These are phyloP conservation scores for Phragmites australis DNA, from an alignment of 176 grass and related monocot genomes.

Conservation along the genomic window DNA sequence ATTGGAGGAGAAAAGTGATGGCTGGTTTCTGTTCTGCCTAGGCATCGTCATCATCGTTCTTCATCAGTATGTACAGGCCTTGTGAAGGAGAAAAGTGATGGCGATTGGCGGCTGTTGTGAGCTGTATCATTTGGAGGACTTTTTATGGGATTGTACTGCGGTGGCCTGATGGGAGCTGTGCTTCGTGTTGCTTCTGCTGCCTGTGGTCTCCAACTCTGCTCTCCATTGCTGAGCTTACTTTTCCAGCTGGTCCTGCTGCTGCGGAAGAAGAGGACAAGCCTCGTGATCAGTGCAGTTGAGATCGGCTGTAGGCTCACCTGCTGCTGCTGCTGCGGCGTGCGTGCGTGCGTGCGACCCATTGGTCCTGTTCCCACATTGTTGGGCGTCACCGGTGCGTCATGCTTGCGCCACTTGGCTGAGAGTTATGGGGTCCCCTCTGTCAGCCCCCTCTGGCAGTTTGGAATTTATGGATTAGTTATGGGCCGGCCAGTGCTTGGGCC, in stretches of 20 bases:
- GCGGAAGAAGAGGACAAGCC: neutral
- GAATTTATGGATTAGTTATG: no score
- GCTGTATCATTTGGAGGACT: neutral
- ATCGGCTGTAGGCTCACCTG: no score
- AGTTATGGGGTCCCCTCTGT: neutral
- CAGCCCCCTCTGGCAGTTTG: no score
- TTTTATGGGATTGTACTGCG: neutral
- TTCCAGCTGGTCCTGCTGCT: conserved; percentile 24
- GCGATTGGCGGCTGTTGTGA: neutral
- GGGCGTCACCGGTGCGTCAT: conserved; percentile 11
- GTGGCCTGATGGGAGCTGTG: neutral
- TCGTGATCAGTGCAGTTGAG: no score
- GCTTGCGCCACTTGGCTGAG: neutral
- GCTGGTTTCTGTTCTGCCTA: neutral
- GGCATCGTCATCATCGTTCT: neutral
- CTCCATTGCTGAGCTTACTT: neutral
- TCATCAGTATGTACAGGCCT: neutral
- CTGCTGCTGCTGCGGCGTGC: neutral
- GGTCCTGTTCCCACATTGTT: neutral
- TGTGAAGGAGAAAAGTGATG: neutral
- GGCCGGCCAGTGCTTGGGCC: no score
- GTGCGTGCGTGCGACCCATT: neutral
- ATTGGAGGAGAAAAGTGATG: no score
- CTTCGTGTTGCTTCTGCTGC: conserved; percentile 7
- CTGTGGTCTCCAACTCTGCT: no score